Percentiles rank a stretch among this genome's conserved stretches.
Conservation (phyloP, 352 stramenopile genomes). For the Phytophthora meadii region DNA sequence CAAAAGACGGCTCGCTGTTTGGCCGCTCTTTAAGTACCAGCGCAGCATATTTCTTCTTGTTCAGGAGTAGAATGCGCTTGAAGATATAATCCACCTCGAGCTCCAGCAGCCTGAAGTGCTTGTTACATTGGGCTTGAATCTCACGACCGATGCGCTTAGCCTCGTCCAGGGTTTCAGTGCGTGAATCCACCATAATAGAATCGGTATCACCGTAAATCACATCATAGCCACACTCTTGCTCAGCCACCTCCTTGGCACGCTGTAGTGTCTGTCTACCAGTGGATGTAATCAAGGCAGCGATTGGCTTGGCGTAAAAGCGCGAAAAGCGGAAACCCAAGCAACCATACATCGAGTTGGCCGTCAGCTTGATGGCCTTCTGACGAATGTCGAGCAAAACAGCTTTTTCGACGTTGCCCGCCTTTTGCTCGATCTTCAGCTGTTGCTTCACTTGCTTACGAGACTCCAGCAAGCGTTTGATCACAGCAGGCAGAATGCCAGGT, state of each 20-base stretch:
- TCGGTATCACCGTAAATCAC: conserved; percentile 99
- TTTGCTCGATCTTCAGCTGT: conserved; percentile 95
- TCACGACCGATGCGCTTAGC: conserved; percentile 94
- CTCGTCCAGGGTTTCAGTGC: conserved; percentile 93
- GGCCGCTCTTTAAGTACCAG: conserved; percentile 92
- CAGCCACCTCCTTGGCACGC: conserved; percentile 96
- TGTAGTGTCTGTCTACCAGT: conserved; percentile 99
- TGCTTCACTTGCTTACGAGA: conserved; percentile 98
- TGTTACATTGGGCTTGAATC: conserved; percentile 99
- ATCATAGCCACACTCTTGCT: conserved; percentile 97
- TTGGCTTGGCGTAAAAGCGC: conserved; percentile 98
- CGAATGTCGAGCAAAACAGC: conserved; percentile 97
- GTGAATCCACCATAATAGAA: conserved; percentile 99
- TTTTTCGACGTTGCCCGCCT: conserved; percentile 87
- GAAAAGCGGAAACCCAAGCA: conserved; percentile 99
- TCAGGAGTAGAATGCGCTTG: conserved; percentile 98
- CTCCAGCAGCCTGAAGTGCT: conserved; percentile 99
- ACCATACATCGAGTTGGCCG: conserved; percentile 99
- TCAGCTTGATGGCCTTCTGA: conserved; percentile 99
- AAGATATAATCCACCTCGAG: conserved; percentile 99
- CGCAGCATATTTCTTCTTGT: conserved; percentile 99
- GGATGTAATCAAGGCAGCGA: conserved; percentile 99
- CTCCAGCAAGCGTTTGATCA: conserved; percentile 98
- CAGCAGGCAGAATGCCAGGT: conserved; percentile 94
- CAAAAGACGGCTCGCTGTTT: conserved; percentile 70